Conservation (phyloP, 352 stramenopile genomes). For the Pythium insidiosum region DNA sequence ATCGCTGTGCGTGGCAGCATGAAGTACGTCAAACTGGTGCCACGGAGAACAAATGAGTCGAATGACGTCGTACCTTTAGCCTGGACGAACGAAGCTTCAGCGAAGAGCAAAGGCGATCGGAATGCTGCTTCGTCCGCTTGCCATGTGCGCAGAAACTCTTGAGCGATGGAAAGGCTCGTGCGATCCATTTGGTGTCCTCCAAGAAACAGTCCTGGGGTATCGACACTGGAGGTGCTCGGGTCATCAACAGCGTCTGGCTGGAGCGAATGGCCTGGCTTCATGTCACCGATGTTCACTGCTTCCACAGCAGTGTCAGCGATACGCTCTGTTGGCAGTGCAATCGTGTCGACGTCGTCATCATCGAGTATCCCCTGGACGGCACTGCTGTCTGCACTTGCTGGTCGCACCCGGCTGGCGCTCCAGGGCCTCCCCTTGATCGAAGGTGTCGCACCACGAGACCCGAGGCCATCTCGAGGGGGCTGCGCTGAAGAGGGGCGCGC, state of each 20-base stretch:
- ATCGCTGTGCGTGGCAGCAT: constrained; percentile 1
- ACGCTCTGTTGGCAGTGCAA: constrained; percentile 2
- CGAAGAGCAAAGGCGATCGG: constrained; percentile 51
- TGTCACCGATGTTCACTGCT: neutral
- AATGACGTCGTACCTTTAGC: constrained; percentile 31
- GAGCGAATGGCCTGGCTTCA: neutral
- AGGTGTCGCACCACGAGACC: no score
- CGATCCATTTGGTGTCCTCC: neutral
- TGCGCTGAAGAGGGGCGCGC: no score
- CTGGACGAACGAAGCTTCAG: constrained; percentile 47
- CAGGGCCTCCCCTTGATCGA: no score
- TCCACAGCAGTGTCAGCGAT: neutral
- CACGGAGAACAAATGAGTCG: constrained; percentile 3
- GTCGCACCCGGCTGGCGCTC: no score
- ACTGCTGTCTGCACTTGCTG: no score
- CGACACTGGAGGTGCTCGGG: neutral
- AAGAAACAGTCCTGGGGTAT: neutral
- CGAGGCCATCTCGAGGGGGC: no score
- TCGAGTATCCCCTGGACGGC: no score
- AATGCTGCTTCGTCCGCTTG: constrained; percentile 35
- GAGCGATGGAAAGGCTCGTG: constrained; percentile 11
- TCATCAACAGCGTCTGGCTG: neutral
- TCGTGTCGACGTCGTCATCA: constrained; percentile 12
- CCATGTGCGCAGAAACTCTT: constrained; percentile 51
- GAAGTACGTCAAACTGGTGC: no score